Evolutionary conservation across 1,284 basidiomycete genomes (phyloP).

Genomic region (Spongiforma sp.): DNA sequence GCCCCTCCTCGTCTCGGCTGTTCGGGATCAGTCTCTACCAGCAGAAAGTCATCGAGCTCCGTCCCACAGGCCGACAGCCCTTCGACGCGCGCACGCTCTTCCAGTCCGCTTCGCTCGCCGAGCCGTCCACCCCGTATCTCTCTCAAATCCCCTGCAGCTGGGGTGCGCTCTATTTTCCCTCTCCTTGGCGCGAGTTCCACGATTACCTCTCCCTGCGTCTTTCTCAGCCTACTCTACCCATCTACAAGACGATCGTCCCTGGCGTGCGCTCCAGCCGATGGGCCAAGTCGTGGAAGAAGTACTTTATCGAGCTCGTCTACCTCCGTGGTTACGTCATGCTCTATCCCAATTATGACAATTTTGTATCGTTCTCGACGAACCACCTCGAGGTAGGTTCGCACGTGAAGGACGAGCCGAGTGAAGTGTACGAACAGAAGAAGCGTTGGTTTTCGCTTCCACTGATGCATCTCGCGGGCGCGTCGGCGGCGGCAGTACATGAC

Average conservation of each 20-base stretch:
- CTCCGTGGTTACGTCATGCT: conserved; percentile 85
- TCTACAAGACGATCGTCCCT: conserved; percentile 62
- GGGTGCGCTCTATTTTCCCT: conserved; percentile 90
- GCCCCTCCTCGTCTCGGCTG: conserved; percentile 49
- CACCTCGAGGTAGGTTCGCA: conserved; percentile 84
- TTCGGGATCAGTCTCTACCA: conserved; percentile 87
- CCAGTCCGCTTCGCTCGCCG: conserved; percentile 41
- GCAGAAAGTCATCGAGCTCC: conserved; percentile 79
- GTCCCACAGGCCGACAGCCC: conserved; percentile 64
- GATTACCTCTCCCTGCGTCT: conserved; percentile 73
- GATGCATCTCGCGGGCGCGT: conserved; percentile 50
- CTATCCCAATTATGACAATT: conserved; percentile 79
- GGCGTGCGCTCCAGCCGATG: conserved; percentile 79
- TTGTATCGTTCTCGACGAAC: conserved; percentile 80
- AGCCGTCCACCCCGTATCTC: conserved; percentile 71
- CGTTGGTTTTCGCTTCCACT: conserved; percentile 71
- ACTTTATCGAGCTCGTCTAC: conserved; percentile 84
- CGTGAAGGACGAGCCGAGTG: conserved; percentile 61
- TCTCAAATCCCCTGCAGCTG: conserved; percentile 88
- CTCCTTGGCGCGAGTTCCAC: conserved; percentile 86
- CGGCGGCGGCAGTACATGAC: not conserved
- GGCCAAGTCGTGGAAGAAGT: conserved; percentile 85
- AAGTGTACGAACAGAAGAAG: conserved; percentile 59
- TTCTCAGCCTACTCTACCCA: conserved; percentile 48
- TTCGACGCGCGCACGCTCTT: conserved; percentile 73